A percentile compares a stretch with the other conserved stretches of the same genome.
Conservation (phyloP, 768 basidiomycete genomes). For the Hygrophoropsis aurantiaca region DNA sequence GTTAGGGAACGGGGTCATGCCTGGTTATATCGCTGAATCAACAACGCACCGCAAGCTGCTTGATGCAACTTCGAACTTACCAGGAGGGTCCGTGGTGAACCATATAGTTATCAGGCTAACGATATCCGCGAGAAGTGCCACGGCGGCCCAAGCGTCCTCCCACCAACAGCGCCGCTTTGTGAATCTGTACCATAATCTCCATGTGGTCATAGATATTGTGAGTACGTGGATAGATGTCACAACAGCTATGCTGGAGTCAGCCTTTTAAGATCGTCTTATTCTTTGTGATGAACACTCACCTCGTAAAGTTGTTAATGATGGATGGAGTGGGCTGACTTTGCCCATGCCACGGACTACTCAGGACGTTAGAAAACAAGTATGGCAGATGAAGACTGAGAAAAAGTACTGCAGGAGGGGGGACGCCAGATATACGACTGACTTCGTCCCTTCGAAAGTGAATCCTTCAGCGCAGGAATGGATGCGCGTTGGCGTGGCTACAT, state of each 20-base stretch:
- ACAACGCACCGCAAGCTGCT: neutral
- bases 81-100: constrained; percentile 3
- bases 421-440: neutral
- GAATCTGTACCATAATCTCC: constrained; percentile 6
- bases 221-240: constrained; percentile 3
- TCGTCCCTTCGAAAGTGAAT: too few relatives aligned
- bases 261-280: neutral
- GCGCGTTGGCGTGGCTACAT: too few relatives aligned
- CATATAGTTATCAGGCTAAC: constrained; percentile 5
- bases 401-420: neutral
- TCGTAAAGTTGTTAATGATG: neutral
- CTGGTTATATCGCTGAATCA: neutral
- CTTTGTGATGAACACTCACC: neutral
- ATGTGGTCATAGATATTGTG: constrained; percentile 4
- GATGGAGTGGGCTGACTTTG: neutral
- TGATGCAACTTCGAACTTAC: neutral
- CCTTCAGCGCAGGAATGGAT: too few relatives aligned
- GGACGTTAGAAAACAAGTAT: neutral
- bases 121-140: constrained; percentile 1
- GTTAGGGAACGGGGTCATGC: neutral
- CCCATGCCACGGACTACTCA: neutral
- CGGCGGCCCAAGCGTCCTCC: constrained; percentile 9
- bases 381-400: too few relatives aligned
- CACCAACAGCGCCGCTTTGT: constrained; percentile 7
- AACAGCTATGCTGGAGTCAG: neutral